Percentiles rank a stretch among this genome's conserved stretches.
phyloP scores from a whole-genome alignment of 2,329 filamentous ascomycete species.

The Alternaria triticina region DNA sequence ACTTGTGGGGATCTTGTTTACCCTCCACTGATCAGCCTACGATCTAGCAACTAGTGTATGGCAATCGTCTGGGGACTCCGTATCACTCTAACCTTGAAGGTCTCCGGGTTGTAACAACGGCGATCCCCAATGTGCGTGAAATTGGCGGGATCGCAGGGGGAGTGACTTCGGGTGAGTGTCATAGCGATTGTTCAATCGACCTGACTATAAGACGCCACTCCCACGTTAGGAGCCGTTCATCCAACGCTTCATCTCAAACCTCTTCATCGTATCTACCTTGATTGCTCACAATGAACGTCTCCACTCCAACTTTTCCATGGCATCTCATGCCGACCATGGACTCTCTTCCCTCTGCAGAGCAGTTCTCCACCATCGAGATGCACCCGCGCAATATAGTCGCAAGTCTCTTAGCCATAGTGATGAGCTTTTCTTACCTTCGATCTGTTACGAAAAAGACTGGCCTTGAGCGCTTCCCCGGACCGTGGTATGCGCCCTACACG shows the following conservation, averaged over 20 bases:
- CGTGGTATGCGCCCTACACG: slow-evolving; percentile 3
- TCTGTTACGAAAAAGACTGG: background rate
- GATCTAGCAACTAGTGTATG: background rate
- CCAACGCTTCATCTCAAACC: background rate
- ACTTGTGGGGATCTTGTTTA: background rate
- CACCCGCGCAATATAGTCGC: background rate
- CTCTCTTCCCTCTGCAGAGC: background rate
- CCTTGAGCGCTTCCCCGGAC: background rate
- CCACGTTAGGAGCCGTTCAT: background rate
- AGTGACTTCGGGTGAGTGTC: background rate
- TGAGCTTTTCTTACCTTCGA: background rate
- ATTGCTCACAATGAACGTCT: background rate
- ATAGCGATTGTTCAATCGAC: background rate
- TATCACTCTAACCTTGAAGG: background rate
- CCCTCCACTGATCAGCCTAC: background rate
- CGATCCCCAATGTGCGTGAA: background rate
- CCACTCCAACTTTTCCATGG: background rate
- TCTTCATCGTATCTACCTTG: background rate
- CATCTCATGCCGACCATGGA: background rate
- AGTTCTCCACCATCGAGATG: background rate
- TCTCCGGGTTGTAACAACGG: background rate
- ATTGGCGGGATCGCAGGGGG: background rate
- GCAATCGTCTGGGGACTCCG: background rate
- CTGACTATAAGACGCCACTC: background rate
- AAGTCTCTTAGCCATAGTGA: background rate